Conservation (phyloP, 139 green algal species). For the Coelastrella sp. region DNA sequence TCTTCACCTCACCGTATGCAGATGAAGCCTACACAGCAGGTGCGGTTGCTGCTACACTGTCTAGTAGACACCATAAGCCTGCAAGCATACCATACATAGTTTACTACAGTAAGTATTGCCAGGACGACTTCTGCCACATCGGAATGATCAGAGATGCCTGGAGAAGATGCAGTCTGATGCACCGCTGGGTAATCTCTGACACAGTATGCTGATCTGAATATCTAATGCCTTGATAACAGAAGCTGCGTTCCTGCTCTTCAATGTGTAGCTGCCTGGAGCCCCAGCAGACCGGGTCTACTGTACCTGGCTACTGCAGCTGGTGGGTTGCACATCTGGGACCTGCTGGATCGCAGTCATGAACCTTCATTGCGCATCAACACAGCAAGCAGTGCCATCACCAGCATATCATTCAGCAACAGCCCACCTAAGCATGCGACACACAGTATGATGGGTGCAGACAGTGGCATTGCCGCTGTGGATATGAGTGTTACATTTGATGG, state of each 20-base stretch:
- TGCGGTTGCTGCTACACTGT: background rate
- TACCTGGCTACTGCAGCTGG: slow-evolving; percentile 71
- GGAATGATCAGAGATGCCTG: too few relatives aligned
- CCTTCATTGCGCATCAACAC: slow-evolving; percentile 59
- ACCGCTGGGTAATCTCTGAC: too few relatives aligned
- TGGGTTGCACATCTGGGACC: slow-evolving; percentile 82
- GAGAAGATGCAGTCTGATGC: too few relatives aligned
- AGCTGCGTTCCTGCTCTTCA: background rate
- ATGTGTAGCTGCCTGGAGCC: slow-evolving; percentile 80
- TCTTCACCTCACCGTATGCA: slow-evolving; percentile 74
- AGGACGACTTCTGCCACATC: too few relatives aligned
- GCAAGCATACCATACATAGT: background rate
- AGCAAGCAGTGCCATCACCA: slow-evolving; percentile 18
- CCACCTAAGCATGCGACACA: slow-evolving; percentile 23
- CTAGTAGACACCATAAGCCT: background rate
- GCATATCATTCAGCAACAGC: slow-evolving; percentile 33
- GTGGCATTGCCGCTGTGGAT: background rate
- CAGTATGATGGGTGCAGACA: background rate
- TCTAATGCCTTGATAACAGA: too few relatives aligned
- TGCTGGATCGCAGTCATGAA: slow-evolving; percentile 85
- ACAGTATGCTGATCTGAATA: too few relatives aligned
- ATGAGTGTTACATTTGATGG: background rate
- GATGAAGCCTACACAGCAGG: slow-evolving; percentile 80
- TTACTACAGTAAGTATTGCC: too few relatives aligned
- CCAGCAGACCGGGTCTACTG: slow-evolving; percentile 81